A percentile compares a stretch with the other conserved stretches of the same genome.
phyloP scores from a whole-genome alignment of 306 rosid species.

The Malus sylvestris region DNA sequence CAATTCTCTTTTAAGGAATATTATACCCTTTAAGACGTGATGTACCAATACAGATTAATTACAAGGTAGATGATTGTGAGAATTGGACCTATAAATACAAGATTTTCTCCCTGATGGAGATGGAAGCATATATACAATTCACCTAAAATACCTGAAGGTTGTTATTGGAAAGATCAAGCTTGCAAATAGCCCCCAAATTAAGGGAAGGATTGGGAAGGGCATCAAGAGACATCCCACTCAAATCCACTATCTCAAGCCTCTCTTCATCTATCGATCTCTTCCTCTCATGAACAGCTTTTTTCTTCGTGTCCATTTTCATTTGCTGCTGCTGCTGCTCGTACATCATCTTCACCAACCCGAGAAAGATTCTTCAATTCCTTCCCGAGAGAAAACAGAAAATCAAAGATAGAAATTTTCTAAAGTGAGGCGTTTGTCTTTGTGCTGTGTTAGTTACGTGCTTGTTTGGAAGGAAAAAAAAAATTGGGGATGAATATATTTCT shows the following conservation, averaged over 20 bases:
- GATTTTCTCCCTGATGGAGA: background rate
- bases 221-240: conserved; percentile 73
- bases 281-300: conserved; percentile 9
- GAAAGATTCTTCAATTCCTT: background rate
- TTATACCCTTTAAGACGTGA: no score
- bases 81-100: background rate
- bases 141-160: conserved; percentile 59
- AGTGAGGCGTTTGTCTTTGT: background rate
- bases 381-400: background rate
- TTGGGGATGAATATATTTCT: background rate
- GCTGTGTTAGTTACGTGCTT: background rate
- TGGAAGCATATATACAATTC: background rate
- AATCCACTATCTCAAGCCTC: conserved; percentile 55
- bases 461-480: background rate
- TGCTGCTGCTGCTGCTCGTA: conserved; percentile 33
- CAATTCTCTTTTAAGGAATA: no score
- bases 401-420: background rate
- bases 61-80: background rate
- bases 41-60: no score
- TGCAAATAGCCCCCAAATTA: conserved; percentile 55
- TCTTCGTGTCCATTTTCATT: conserved; percentile 15
- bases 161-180: conserved; percentile 84
- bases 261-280: conserved; percentile 27
- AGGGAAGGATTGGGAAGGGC: conserved; percentile 66
- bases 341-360: conserved; percentile 31